Base-by-base conservation (phyloP, 345 rosid genomes). In the Triadica sebifera region DNA sequence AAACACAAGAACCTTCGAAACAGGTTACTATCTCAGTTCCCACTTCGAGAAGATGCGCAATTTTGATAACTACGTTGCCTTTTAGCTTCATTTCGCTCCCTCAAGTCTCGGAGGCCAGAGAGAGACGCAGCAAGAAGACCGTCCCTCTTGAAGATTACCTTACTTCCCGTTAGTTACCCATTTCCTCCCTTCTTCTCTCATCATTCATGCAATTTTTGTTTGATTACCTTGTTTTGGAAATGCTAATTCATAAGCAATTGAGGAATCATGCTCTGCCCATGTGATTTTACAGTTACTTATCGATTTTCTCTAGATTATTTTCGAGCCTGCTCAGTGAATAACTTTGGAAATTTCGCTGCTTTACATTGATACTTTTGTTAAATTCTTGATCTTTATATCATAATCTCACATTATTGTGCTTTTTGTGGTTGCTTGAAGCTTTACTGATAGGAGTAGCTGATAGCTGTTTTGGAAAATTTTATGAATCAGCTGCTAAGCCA, bases 81-180 rank as follows among this genome's bases (percentile, higher is more conserved):
- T 77, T 82, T 37, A 78, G 70, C 63, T 72, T 86, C 75, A 50
- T 83, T 76, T 60, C 87, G 29, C 77, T 78, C 24, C 93, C 92
- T 1, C 86, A 69, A 25, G 71, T 78, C 37, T 78, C 94, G 6
- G 89, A 87, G 37, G 94, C 97, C 49, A 86, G 94, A 73, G 97
- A 92, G 84, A 85, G 98, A 82, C 89, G 96, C 82, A 88, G 76
- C 82, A 88, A 50, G 86, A 90, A 89, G 86, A 72, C 38, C 63
- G 85, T 94, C 73, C 93, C 94, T 62, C 83, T 85, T 38, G 93
- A 92, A 51, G 92, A 88, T 8, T 94, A 90, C 75, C 74, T 79
- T 77, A 85, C 93, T 43, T 69, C 76, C 75, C 87, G 97, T 91
- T 78, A 79, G 89, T 81, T 29, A 29, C 34, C 34, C 34, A 29